Conservation (phyloP, 225 moss, liverwort and hornwort genomes). For the Physcomitrellopsis africana region DNA sequence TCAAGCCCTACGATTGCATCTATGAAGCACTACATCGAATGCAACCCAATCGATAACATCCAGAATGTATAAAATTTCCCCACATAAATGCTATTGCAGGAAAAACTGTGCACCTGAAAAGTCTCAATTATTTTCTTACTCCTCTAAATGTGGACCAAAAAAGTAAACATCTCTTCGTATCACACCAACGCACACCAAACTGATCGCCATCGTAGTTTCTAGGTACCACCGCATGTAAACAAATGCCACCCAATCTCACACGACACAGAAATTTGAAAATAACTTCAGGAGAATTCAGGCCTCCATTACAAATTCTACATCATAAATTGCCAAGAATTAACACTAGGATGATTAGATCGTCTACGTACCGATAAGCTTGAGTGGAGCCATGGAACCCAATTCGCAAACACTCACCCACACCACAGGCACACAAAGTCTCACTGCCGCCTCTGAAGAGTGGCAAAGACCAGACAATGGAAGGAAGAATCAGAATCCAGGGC, state of each 20-base stretch:
- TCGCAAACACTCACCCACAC: background rate
- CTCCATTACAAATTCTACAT: background rate
- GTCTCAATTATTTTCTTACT: background rate
- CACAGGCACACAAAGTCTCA: too few relatives aligned
- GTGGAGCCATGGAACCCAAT: slow-evolving; percentile 15
- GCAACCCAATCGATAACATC: background rate
- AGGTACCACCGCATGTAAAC: background rate
- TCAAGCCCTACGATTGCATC: background rate
- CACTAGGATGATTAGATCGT: background rate
- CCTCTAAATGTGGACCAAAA: background rate
- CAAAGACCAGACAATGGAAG: too few relatives aligned
- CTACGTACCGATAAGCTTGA: slow-evolving; percentile 18
- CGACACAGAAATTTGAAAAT: background rate
- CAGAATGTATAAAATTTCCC: background rate
- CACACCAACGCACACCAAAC: background rate
- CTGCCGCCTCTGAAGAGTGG: too few relatives aligned
- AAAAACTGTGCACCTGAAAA: background rate
- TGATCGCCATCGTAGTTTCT: background rate
- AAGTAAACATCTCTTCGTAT: background rate
- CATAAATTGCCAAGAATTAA: background rate
- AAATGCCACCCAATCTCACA: background rate
- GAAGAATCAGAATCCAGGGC: too few relatives aligned
- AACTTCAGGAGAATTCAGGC: background rate
- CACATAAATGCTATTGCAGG: background rate
- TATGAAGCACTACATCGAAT: background rate